These are phyloP conservation scores for Gyromitra esculenta DNA, from an alignment of 2,329 filamentous ascomycete genomes.

Conservation along the genomic window DNA sequence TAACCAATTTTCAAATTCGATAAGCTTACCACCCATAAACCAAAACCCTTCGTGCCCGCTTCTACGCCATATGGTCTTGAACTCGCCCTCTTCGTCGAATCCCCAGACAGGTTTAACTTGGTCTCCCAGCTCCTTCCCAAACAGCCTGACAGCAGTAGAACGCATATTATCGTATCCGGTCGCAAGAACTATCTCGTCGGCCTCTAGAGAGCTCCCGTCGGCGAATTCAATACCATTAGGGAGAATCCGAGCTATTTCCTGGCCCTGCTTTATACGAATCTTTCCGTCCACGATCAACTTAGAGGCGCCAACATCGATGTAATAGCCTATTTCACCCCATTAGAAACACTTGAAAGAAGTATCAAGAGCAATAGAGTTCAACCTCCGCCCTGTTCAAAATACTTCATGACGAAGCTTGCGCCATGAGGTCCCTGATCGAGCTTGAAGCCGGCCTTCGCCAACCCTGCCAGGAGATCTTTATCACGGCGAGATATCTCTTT, in stretches of 20 bases:
- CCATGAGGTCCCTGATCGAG: slow-evolving; percentile 69
- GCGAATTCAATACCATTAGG: slow-evolving; percentile 64
- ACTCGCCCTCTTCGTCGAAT: slow-evolving; percentile 68
- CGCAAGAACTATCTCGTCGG: slow-evolving; percentile 72
- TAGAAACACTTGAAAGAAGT: not conserved
- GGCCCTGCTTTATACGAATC: slow-evolving; percentile 71
- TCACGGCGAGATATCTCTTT: slow-evolving; percentile 60
- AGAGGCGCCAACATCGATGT: slow-evolving; percentile 74
- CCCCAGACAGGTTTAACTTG: slow-evolving; percentile 71
- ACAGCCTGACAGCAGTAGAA: slow-evolving; percentile 69
- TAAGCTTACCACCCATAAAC: slow-evolving; percentile 72
- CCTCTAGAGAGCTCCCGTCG: slow-evolving; percentile 68
- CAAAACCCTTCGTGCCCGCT: slow-evolving; percentile 73
- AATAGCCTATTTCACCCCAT: slow-evolving; percentile 64
- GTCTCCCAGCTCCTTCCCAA: slow-evolving; percentile 71
- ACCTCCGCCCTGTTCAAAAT: slow-evolving; percentile 71
- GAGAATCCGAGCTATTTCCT: slow-evolving; percentile 67
- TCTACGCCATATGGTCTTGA: slow-evolving; percentile 68
- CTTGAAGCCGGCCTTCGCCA: slow-evolving; percentile 70
- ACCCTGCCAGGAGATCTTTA: slow-evolving; percentile 61
- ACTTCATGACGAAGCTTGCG: slow-evolving; percentile 70
- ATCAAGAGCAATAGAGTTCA: not conserved
- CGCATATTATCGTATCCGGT: slow-evolving; percentile 76
- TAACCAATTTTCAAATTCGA: not conserved
- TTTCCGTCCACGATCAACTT: slow-evolving; percentile 71